phyloP scores from a whole-genome alignment of 169 alveolate species.

The Plasmodium chabaudi region DNA sequence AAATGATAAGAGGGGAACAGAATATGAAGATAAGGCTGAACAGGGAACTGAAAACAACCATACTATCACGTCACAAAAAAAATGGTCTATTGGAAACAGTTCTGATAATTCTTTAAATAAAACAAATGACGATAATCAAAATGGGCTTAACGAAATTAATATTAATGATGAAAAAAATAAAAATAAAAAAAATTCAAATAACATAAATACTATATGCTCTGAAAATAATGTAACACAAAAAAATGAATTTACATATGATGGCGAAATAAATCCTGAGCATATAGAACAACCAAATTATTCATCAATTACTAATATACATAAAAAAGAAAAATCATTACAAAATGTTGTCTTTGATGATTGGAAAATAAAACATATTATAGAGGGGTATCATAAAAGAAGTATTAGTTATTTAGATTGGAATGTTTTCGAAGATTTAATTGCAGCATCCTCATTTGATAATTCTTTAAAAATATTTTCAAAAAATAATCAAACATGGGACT shows the following conservation, averaged over 20 bases:
- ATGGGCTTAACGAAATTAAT: too few species aligned
- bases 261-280: too few species aligned
- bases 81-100: too few species aligned
- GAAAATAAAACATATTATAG: slow-evolving; percentile 77
- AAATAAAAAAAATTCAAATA: too few species aligned
- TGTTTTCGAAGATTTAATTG: slow-evolving; percentile 51
- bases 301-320: slow-evolving; percentile 5
- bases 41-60: too few species aligned
- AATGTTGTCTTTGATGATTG: slow-evolving; percentile 80
- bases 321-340: slow-evolving; percentile 10
- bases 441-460: slow-evolving; percentile 65
- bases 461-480: slow-evolving; percentile 60
- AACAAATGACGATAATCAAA: too few species aligned
- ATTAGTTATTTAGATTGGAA: slow-evolving; percentile 80
- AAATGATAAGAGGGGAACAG: background rate
- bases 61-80: too few species aligned
- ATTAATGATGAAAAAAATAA: too few species aligned
- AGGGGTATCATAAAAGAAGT: slow-evolving; percentile 82
- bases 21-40: too few species aligned
- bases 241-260: background rate
- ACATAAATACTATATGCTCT: too few species aligned
- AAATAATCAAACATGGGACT: slow-evolving; percentile 15
- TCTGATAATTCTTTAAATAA: too few species aligned
- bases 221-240: background rate
- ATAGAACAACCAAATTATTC: too few species aligned